Evolutionary conservation across 2,329 filamentous ascomycete species (phyloP), one percentile per base, ranked within the genome.

Genomic region (Sporothrix variecibatus): DNA sequence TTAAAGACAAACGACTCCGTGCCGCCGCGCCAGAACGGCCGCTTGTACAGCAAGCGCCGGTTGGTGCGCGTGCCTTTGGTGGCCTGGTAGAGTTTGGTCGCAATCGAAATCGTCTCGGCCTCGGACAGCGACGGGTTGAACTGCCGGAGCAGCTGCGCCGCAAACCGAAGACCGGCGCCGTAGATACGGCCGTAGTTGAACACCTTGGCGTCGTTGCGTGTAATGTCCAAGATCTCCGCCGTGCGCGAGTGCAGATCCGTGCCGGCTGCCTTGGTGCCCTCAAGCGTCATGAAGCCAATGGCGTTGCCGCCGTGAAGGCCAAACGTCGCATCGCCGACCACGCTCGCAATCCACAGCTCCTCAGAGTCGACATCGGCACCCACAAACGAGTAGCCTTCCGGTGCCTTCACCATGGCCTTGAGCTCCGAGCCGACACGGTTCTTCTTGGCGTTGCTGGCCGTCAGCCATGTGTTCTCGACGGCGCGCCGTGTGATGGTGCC

Each of bases 121-220:
- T 98, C 96, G 0, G 92, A 92, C 46, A 99, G 85, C 26, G 84
- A 87, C 1, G 95, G 94, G 79, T 98, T 98, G 85, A 99, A 99
- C 80, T 98, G 96, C 8, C 95, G 90, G 1, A 99, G 88, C 1
- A 99, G 86, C 11, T 94, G 97, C 2, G 93, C 91, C 0, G 96
- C 96, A 80, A 99, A 99, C 78, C 94, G 97, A 70, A 98, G 85
- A 0, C 96, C 97, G 4, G 96, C 97, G n/a, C 96, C 97, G 80
- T 99, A 99, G 68, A 99, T 99, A 56, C 97, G 93, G 8, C 97
- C 97, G 79, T 99, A 99, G 81, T 99, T 99, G 86, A 99, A 99
- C 0, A 99, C 90, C 81, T 99, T 99, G 74, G 96, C 96, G 79
- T 98, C 91, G 79, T 98, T 98, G 75, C 96, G 89, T 2, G 94